A percentile compares a stretch with the other conserved stretches of the same genome.
Conservation (phyloP, 2,329 filamentous ascomycete genomes). For the Grosmannia penicillata region DNA sequence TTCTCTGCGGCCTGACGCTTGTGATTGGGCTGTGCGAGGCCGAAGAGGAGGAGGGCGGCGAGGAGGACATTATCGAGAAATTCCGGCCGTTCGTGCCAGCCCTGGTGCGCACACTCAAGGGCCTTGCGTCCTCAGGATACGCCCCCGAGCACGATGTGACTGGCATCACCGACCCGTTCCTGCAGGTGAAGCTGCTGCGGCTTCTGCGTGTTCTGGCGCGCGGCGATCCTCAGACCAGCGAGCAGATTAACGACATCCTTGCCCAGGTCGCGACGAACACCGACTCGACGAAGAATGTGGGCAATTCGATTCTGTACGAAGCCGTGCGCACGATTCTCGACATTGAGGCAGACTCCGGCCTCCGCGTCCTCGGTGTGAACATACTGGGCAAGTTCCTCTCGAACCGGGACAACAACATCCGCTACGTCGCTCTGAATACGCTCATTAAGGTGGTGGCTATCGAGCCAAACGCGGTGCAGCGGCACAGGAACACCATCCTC, state of each 20-base stretch:
- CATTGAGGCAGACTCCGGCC: constrained; percentile 90
- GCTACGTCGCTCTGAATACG: constrained; percentile 94
- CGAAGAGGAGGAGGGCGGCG: constrained; percentile 83
- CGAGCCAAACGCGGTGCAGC: constrained; percentile 91
- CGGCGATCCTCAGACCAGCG: constrained; percentile 75
- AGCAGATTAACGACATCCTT: constrained; percentile 96
- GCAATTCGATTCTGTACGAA: constrained; percentile 96
- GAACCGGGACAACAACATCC: constrained; percentile 99
- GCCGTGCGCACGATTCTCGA: constrained; percentile 93
- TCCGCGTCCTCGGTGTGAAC: constrained; percentile 90
- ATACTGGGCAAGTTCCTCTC: constrained; percentile 91
- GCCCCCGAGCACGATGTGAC: constrained; percentile 97
- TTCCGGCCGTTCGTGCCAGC: constrained; percentile 77
- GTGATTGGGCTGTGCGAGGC: constrained; percentile 89
- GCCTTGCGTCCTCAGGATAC: constrained; percentile 86
- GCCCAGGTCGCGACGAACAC: constrained; percentile 97
- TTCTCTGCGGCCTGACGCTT: constrained; percentile 82
- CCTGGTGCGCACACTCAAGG: constrained; percentile 81
- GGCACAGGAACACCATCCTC: constrained; percentile 92
- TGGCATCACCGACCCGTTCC: constrained; percentile 91
- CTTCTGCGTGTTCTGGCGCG: constrained; percentile 74
- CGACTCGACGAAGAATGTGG: constrained; percentile 94
- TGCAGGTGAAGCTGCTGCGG: constrained; percentile 91
- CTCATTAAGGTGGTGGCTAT: constrained; percentile 96
- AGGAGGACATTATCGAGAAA: constrained; percentile 77